Base-by-base conservation (phyloP, 2,329 filamentous ascomycete genomes). In the Fusarium fujikuroi region DNA sequence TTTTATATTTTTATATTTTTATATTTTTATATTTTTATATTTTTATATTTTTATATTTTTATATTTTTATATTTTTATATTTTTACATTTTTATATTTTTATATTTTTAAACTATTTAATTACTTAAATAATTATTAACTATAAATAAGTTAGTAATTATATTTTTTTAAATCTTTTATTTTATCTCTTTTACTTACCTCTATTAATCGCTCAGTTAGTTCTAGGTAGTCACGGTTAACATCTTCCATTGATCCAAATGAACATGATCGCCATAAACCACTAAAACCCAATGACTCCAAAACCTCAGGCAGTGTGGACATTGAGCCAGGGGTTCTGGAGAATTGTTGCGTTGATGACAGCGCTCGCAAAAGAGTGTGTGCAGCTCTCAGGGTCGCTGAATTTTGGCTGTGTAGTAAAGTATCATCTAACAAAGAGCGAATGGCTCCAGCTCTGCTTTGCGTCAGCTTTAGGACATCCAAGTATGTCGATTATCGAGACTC, bases 371-470 rank as follows among this genome's bases (percentile, higher is more conserved):
- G 81, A 34, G 83, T 82, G 71, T 92, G 90, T 3, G 90, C 91
- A 12, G 89, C 86, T 75, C 89, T 87, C 10, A 92, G 81, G 3
- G 90, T 90, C 4, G 83, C 80, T 7, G 87, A 84, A 77, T 90
- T 91, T 75, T 92, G 91, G 53, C 89, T 90, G 74, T 90, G 88
- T n/a, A 89, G 78, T 60, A 92, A 81, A 3, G 91, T 84, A 52
- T 91, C 88, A 70, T 92, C 89, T 1, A 92, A 82, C 28, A 92
- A 85, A 2, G 85, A 83, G 12, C 87, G 84, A 53, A 92, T 86
- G 5, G 87, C 87, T 10, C 87, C 86, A 67, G 85, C 89, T 43
- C 89, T 91, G 60, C 30, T 18, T 15, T 21, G n/a, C 60, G 65
- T 57, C 42, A 69, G 28, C 10, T 36, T 15, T n/a, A n/a, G 37